phyloP scores from a whole-genome alignment of 176 grass and related monocot genomes.

The Cenchrus fungigraminus region DNA sequence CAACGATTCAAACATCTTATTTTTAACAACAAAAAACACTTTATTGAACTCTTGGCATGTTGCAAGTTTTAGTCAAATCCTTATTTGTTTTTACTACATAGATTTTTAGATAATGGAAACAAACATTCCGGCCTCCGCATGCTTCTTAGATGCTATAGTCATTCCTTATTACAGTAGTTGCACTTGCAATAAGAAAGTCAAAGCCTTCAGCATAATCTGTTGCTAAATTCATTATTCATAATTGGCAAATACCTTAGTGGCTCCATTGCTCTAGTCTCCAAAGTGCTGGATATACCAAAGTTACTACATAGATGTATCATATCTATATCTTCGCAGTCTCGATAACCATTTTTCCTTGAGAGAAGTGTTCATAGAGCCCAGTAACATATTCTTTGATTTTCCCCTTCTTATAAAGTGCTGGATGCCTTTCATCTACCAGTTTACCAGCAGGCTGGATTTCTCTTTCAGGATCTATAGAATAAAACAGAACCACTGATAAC shows the following conservation, averaged over 20 bases:
- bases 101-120: no score
- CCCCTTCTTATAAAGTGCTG: slow-evolving; percentile 43
- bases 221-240: no score
- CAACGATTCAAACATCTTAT: background rate
- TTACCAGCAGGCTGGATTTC: slow-evolving; percentile 37
- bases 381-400: slow-evolving; percentile 52
- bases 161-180: no score
- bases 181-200: no score
- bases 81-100: background rate
- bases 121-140: no score
- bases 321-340: slow-evolving; percentile 53
- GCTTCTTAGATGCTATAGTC: no score
- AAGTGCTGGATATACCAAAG: background rate
- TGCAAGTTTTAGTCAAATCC: background rate
- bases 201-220: no score
- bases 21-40: background rate
- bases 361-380: slow-evolving; percentile 27
- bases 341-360: slow-evolving; percentile 43
- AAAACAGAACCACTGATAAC: slow-evolving; percentile 57
- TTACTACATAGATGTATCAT: background rate
- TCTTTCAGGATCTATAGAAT: slow-evolving; percentile 44
- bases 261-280: no score
- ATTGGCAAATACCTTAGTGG: no score
- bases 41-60: background rate
- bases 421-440: slow-evolving; percentile 44